A percentile compares a stretch with the other conserved stretches of the same genome.
phyloP scores from a whole-genome alignment of 768 basidiomycete genomes.

The Mycena olivaceomarginata region DNA sequence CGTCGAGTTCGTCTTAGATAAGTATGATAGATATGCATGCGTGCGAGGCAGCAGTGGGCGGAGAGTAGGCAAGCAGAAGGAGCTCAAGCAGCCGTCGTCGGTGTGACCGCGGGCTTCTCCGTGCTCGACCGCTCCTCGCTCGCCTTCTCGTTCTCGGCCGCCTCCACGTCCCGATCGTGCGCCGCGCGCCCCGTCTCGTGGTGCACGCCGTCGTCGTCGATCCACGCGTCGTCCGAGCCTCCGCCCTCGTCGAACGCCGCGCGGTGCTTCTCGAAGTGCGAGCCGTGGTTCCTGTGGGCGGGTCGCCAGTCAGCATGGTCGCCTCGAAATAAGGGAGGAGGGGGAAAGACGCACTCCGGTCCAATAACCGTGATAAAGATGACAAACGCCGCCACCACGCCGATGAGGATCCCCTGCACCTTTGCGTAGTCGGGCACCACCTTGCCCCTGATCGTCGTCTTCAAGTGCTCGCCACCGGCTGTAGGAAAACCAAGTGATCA shows the following conservation, averaged over 20 bases:
- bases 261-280: conserved; percentile 91
- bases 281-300: conserved; percentile 76
- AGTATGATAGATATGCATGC: too few species aligned
- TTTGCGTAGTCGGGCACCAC: conserved; percentile 81
- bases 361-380: conserved; percentile 87
- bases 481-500: conserved; percentile 38
- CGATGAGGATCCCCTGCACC: conserved; percentile 93
- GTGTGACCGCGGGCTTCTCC: conserved; percentile 30
- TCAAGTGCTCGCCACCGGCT: conserved; percentile 79
- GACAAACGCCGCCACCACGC: conserved; percentile 86
- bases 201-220: conserved; percentile 40
- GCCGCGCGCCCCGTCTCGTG: conserved; percentile 36
- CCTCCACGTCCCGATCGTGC: conserved; percentile 27
- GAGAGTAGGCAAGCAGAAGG: not conserved
- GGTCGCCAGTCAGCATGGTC: not conserved
- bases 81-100: not conserved
- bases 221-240: conserved; percentile 65
- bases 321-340: not conserved
- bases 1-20: too few species aligned
- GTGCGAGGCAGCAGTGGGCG: too few species aligned
- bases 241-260: conserved; percentile 89
- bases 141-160: conserved; percentile 7
- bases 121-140: conserved; percentile 31
- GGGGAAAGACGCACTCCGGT: conserved; percentile 72
- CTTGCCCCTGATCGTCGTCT: conserved; percentile 70